Evolutionary conservation across 331 rosid species (phyloP), one percentile per base, ranked within the genome.

Genomic region (Cucumis variabilis): DNA sequence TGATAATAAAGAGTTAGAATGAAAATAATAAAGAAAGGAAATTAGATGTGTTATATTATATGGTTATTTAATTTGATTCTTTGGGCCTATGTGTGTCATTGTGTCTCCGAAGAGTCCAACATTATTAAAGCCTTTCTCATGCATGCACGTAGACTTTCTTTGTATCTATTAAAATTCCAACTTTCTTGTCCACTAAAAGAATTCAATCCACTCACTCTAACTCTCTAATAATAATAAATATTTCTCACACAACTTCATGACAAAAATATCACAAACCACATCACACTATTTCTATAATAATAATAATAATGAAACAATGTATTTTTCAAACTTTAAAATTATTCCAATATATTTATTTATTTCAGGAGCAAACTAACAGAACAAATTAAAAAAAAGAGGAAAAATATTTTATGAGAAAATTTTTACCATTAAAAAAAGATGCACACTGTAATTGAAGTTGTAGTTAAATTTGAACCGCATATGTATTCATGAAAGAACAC

Each of bases 71-170:
- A 11, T 78, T 78, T 24, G 50, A 10, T 80, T 80, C 17, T 27
- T 55, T 9, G 85, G 69, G 48, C 69, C 46, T 10, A 53, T 17
- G 17, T 27, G 82, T 76, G 83, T 28, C 48, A 51, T 80, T 80
- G n/a, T 80, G 85, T 80, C 85, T 19, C 69, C 85, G 2, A 13
- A 55, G 69, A 28, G 85, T 27, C 50, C 17, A 80, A 80, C 85
- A 80, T 55, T 80, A 19, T 62, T 55, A 55, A 55, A 80, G 69
- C 25, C 25, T 11, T 55, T 80, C 85, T 80, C 85, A 80, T 58
- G 85, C 66, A 80, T 78, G 83, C 83, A 78, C 65, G 83, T 78
- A 78, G 83, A 48, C 41, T 78, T 50, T 51, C 66, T 78, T 78
- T 78, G 44, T 25, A 78, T 51, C 14, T 78, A 78, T 78, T 78